Base-by-base conservation (phyloP, 2,329 filamentous ascomycete species). In the Mycosphaerella sp. region DNA sequence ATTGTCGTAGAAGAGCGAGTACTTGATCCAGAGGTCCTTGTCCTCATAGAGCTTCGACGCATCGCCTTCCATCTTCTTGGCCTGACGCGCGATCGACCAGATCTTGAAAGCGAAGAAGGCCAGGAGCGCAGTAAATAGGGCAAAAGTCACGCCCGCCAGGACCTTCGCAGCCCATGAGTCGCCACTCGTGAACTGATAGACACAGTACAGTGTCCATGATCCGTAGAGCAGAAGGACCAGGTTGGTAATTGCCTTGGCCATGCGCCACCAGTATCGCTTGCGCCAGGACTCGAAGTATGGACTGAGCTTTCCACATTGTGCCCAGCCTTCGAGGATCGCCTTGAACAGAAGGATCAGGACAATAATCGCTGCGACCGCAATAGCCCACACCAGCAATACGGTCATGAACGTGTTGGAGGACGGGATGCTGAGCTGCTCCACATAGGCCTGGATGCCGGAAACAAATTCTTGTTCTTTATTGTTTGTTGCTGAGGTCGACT, bases 351-450 rank as follows among this genome's bases (percentile, higher is more conserved):
- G 78, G 61, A 97, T 91, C 26, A 87, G 83, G 23, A 95, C 87
- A 42, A 87, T 85, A 60, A 96, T 92, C 34, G 81, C 81, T 3
- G 84, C 91, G 59, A 97, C 82, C 49, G 95, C 78, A 60, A 95
- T 93, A 58, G 89, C 88, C 57, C 95, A 92, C 56, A 96, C 77
- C 48, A 97, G 77, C 1, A 97, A 80, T 4, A 95, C 84, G 0
- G 89, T 96, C 91, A 98, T 95, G 75, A 97, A 97, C 1, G 89
- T 90, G 74, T 96, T 95, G 46, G 87, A 84, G 62, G 87, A 82
- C 14, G 93, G 93, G 50, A 97, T 90, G 42, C 82, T 83, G 54
- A 95, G 80, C 68, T 91, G 79, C 68, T 95, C 84, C n/a, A 85
- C 86, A 66, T 86, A 95, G 31, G 82, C 87, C 69, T 91, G 80